Evolutionary conservation across 768 basidiomycete genomes (phyloP), one percentile per base, ranked within the genome.

Genomic region (Mycena galopus): DNA sequence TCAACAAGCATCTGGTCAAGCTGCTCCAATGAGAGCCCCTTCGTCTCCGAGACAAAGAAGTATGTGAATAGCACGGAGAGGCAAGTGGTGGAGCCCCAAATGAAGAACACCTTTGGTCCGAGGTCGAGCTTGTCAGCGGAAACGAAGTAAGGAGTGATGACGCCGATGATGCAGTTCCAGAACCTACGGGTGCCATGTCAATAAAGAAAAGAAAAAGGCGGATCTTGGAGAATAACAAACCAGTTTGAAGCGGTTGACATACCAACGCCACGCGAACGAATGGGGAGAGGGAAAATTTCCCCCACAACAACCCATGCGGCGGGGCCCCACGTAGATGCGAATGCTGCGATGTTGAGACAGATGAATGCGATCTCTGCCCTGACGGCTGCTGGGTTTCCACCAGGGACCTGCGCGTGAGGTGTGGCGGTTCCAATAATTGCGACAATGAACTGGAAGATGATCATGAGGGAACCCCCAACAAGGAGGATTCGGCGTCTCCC

Each of bases 401-500:
- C 81, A 21, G 86, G 82, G 71, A 86, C 77, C 67, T 79, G 72
- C 74, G 81, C 83, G 71, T 83, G 77, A 39, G 80, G 78, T 16
- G 82, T 78, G 65, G 82, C 79, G 30, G 81, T 80, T 74, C 88
- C 87, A 77, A 88, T 88, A 44, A 69, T 70, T 21, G 88, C 92
- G 75, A 95, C 87, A 78, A 96, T 88, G 85, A 86, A 96, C 82
- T 96, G 93, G 87, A 94, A 96, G 77, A 96, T 73, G 76, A 89
- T 86, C 96, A 96, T 96, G 66, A 92, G 91, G 67, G 88, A 81
- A 27, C 95, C 94, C 78, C 96, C 96, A 70, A 89, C 87, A 78
- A 95, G 85, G 65, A 96, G 89, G 65, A 97, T 88, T 44, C 89
- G 87, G 67, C 96, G 92, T 75, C 96, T 94, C 76, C 96, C 96